Evolutionary conservation across 768 basidiomycete genomes (phyloP), one percentile per base, ranked within the genome.

Genomic region (Chlorophyllum brunneum): DNA sequence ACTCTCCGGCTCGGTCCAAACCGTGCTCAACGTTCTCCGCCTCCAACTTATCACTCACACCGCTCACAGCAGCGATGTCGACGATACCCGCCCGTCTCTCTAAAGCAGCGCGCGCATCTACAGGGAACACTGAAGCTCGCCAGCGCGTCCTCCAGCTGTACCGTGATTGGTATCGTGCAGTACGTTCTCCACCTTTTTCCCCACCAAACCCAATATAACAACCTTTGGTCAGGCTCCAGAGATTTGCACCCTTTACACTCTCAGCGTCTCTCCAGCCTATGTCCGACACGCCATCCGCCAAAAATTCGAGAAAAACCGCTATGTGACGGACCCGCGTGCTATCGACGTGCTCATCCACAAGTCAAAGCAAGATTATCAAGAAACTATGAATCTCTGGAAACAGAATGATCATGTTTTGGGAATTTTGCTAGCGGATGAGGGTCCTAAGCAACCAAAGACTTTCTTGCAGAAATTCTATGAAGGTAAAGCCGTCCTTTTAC

Each of bases 351-450:
- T 98, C 60, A 63, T 97, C 34, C 78, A 87, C 63, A 98, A 98
- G 76, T 77, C 81, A 47, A 75, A 83, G 57, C 87, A 84, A 71
- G 93, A 98, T 59, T 91, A 83, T 63, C 95, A 98, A 75, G 95
- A 98, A 76, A 86, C 87, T 47, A 76, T 97, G 77, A 98, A 98
- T 65, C 81, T 80, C 61, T 98, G 94, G 94, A 94, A 94, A 64
- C 88, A 90, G 73, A 79, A 75, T 37, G 87, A 91, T 55, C 90
- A 93, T 63, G 72, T 93, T 26, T 68, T 84, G 67, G 89, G 88
- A 2, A 79, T 88, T 29, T 65, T 92, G 44, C 67, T 91, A 54
- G 44, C 36, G 20, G 37, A 38, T 23, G 43, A 53, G 37, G 44
- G 27, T 1, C 51, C 42, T 13, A 46, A 53, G 10, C 66, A 78